A percentile compares a stretch with the other conserved stretches of the same genome.
phyloP scores from a whole-genome alignment of 306 rosid species.

The Calophaca sinica region DNA sequence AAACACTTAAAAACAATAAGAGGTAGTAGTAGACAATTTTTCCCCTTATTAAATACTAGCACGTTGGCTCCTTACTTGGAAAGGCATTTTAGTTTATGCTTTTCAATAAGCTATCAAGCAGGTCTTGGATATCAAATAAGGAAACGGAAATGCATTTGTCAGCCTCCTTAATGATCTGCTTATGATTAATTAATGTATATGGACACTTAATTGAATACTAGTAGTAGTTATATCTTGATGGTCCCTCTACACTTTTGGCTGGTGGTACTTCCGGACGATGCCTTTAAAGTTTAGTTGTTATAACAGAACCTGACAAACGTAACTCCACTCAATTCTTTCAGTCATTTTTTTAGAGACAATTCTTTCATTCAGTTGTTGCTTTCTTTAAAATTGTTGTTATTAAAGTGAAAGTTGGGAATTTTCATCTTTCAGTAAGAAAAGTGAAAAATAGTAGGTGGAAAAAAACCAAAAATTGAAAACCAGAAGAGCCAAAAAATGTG shows the following conservation, averaged over 20 bases:
- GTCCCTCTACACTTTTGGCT: constrained; percentile 41
- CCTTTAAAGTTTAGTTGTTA: constrained; percentile 49
- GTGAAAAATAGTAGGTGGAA: not conserved
- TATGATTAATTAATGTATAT: constrained; percentile 53
- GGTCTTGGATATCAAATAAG: constrained; percentile 32
- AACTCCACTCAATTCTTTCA: constrained; percentile 25
- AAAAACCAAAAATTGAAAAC: constrained; percentile 23
- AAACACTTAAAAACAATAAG: too few species aligned
- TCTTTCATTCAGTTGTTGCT: constrained; percentile 36
- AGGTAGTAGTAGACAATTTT: too few species aligned
- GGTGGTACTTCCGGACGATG: constrained; percentile 28
- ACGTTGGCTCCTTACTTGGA: too few species aligned
- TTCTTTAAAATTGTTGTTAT: constrained; percentile 38
- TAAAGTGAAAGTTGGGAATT: constrained; percentile 46
- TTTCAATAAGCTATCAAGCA: not conserved
- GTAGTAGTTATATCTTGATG: constrained; percentile 32
- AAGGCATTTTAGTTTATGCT: too few species aligned
- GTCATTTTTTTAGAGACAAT: constrained; percentile 16
- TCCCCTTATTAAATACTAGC: too few species aligned
- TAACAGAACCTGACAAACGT: constrained; percentile 57
- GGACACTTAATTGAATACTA: constrained; percentile 4
- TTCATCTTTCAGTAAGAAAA: constrained; percentile 36
- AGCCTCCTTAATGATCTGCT: constrained; percentile 48
- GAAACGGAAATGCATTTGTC: constrained; percentile 30
- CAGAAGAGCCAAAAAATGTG: constrained; percentile 35